Percentiles rank a stretch among this genome's conserved stretches.
Conservation (phyloP, 768 basidiomycete species). For the Mycena rosella region DNA sequence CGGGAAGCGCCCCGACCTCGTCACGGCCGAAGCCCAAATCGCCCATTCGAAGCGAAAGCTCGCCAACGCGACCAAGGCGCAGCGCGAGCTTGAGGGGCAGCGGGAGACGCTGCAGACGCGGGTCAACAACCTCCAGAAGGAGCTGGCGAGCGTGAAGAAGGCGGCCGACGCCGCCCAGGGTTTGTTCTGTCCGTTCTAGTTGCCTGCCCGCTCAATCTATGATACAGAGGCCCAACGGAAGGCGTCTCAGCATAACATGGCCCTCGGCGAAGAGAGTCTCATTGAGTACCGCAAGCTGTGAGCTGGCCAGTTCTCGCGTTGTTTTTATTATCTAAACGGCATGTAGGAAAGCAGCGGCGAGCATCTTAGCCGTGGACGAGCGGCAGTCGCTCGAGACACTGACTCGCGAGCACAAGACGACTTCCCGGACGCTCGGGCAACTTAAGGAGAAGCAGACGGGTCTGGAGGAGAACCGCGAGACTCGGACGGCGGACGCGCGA, state of each 20-base stretch:
- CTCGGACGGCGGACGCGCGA: constrained; percentile 66
- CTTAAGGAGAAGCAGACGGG: constrained; percentile 79
- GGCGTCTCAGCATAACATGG: constrained; percentile 79
- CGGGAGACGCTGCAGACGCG: constrained; percentile 59
- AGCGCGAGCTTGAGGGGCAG: constrained; percentile 73
- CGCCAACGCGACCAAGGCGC: constrained; percentile 73
- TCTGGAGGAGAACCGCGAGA: constrained; percentile 67
- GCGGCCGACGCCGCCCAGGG: constrained; percentile 87
- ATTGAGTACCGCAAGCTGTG: constrained; percentile 90
- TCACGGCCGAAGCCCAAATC: constrained; percentile 89
- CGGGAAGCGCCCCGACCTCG: constrained; percentile 88
- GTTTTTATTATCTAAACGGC: background rate
- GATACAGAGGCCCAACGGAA: constrained; percentile 78
- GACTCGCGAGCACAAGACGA: constrained; percentile 84
- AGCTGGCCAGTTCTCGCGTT: constrained; percentile 41
- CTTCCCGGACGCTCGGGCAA: constrained; percentile 71
- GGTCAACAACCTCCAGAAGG: constrained; percentile 69
- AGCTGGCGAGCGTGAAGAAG: constrained; percentile 73
- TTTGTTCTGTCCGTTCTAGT: constrained; percentile 46
- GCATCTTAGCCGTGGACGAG: constrained; percentile 85
- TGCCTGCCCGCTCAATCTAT: background rate
- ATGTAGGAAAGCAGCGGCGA: constrained; percentile 82
- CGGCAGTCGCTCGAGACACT: constrained; percentile 88
- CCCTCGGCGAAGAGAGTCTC: constrained; percentile 85
- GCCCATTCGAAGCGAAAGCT: constrained; percentile 86